phyloP scores from a whole-genome alignment of 495 filamentous ascomycete genomes.

The Penicillium paradoxum region DNA sequence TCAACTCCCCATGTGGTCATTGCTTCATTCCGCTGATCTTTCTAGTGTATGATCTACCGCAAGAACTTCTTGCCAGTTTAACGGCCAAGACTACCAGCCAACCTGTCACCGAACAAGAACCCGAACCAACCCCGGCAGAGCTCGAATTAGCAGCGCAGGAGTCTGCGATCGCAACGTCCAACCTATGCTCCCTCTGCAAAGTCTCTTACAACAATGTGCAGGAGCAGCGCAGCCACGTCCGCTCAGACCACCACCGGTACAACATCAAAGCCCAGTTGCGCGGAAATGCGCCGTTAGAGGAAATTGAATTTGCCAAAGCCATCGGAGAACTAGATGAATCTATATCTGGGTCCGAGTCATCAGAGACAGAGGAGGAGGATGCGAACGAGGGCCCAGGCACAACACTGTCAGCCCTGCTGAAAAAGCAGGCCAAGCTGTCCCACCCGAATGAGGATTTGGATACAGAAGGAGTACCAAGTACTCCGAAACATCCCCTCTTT shows the following conservation, averaged over 20 bases:
- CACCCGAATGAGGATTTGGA: conserved; percentile 47
- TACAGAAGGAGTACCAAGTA: conserved; percentile 44
- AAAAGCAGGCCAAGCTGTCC: conserved; percentile 72
- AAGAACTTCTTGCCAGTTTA: conserved; percentile 68
- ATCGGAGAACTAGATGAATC: conserved; percentile 82
- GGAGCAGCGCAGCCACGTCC: conserved; percentile 80
- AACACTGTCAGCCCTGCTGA: conserved; percentile 67
- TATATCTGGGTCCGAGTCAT: conserved; percentile 74
- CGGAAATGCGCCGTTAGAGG: conserved; percentile 61
- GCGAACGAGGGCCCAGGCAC: conserved; percentile 53
- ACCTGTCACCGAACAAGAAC: conserved; percentile 21
- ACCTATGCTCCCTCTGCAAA: conserved; percentile 77
- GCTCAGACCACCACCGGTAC: conserved; percentile 90
- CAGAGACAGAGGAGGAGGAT: conserved; percentile 52
- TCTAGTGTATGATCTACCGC: conserved; percentile 80
- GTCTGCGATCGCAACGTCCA: conserved; percentile 53
- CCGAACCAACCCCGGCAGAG: conserved; percentile 15
- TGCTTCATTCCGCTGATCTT: conserved; percentile 17
- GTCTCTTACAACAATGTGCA: conserved; percentile 63
- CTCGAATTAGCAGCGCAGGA: conserved; percentile 34
- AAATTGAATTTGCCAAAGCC: conserved; percentile 77
- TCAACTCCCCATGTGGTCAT: neutral
- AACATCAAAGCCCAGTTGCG: conserved; percentile 87
- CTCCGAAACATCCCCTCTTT: conserved; percentile 68
- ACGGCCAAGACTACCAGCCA: conserved; percentile 47